Conservation (phyloP, 176 grass and related monocot species). For the Eleusine indica region DNA sequence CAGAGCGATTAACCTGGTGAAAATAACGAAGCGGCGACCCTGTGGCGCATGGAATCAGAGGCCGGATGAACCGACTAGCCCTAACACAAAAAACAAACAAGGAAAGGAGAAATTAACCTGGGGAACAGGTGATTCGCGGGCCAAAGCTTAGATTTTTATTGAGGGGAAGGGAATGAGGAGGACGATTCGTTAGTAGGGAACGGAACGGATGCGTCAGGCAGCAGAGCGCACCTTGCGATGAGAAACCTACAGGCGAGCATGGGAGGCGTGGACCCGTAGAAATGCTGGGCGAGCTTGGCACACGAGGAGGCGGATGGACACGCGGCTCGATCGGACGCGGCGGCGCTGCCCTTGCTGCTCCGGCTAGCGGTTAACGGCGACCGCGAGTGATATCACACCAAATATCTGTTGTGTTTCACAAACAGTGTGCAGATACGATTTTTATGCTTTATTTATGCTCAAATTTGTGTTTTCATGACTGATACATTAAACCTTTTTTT, state of each 20-base stretch:
- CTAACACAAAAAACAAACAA: background rate
- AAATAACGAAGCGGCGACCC: slow-evolving; percentile 17
- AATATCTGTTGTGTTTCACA: no score
- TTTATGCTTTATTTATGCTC: no score
- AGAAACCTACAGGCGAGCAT: slow-evolving; percentile 17
- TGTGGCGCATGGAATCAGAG: slow-evolving; percentile 20
- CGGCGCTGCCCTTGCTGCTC: background rate
- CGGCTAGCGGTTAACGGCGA: slow-evolving; percentile 1
- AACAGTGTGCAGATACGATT: no score
- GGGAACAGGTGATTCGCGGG: background rate
- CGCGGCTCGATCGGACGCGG: background rate
- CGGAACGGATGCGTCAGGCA: background rate
- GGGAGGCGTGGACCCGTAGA: background rate
- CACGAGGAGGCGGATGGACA: background rate
- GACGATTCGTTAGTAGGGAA: background rate
- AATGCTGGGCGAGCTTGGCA: background rate
- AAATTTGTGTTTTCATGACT: no score
- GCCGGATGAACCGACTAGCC: slow-evolving; percentile 13
- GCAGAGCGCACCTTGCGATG: slow-evolving; percentile 27
- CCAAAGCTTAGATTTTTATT: background rate
- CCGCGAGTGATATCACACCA: background rate
- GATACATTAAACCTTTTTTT: background rate
- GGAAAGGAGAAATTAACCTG: background rate
- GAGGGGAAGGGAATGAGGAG: background rate
- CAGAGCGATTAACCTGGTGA: slow-evolving; percentile 26